Conservation (phyloP, 495 filamentous ascomycete species). For the Elasticomyces elasticus region DNA sequence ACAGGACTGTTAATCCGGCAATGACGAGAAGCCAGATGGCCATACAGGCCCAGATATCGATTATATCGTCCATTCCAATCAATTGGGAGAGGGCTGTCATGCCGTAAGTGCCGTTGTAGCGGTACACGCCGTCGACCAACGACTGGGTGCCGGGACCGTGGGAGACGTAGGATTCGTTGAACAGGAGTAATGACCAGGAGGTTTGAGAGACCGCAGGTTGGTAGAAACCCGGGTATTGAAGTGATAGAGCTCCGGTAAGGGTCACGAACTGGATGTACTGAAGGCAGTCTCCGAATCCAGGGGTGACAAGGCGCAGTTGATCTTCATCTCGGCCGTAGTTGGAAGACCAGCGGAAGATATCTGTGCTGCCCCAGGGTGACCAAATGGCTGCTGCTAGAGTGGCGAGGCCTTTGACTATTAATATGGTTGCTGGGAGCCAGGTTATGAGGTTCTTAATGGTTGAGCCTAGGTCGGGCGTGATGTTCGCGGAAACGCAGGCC, state of each 20-base stretch:
- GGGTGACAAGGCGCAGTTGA: constrained; percentile 82
- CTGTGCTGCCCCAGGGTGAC: constrained; percentile 86
- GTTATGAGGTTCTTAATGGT: constrained; percentile 55
- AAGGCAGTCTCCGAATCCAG: constrained; percentile 92
- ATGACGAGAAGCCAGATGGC: constrained; percentile 75
- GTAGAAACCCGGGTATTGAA: constrained; percentile 89
- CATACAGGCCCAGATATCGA: constrained; percentile 91
- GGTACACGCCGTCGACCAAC: constrained; percentile 77
- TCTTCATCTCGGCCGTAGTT: constrained; percentile 94
- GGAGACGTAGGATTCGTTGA: constrained; percentile 81
- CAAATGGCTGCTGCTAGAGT: constrained; percentile 74
- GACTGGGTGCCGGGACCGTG: constrained; percentile 50
- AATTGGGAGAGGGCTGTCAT: constrained; percentile 68
- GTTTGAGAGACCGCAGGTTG: constrained; percentile 81
- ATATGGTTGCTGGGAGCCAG: constrained; percentile 67
- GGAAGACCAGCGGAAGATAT: constrained; percentile 86
- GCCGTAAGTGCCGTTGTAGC: constrained; percentile 61
- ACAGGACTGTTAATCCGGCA: constrained; percentile 52
- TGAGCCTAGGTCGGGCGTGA: constrained; percentile 71
- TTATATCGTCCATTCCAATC: constrained; percentile 63
- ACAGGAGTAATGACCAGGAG: constrained; percentile 82
- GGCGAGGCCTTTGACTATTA: constrained; percentile 70
- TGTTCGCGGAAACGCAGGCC: constrained; percentile 65
- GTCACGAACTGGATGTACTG: constrained; percentile 95
- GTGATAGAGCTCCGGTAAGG: constrained; percentile 70